phyloP scores from a whole-genome alignment of 1,284 basidiomycete species.

The Sanghuangporus baumii region DNA sequence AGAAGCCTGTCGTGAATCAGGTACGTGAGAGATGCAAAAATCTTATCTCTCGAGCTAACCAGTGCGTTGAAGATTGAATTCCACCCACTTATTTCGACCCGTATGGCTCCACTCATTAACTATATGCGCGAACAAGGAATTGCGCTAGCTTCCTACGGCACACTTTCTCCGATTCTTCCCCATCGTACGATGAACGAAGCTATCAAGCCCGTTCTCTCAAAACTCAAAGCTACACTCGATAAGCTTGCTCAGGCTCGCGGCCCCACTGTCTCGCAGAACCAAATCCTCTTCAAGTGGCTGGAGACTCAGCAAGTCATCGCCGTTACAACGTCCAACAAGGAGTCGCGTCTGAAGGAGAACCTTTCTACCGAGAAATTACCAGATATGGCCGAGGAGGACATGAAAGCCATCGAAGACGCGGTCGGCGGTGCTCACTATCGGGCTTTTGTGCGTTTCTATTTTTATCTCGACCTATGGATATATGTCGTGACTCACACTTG shows the following conservation, averaged over 20 bases:
- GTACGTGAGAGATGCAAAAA: conserved; percentile 30
- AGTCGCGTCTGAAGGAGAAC: conserved; percentile 61
- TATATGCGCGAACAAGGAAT: conserved; percentile 59
- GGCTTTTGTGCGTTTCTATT: conserved; percentile 33
- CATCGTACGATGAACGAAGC: conserved; percentile 49
- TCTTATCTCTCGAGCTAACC: neutral
- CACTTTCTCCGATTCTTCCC: conserved; percentile 54
- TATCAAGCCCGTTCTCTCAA: conserved; percentile 33
- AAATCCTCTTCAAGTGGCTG: conserved; percentile 59
- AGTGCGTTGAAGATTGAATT: conserved; percentile 60
- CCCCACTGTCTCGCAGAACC: conserved; percentile 42
- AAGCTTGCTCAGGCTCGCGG: conserved; percentile 22
- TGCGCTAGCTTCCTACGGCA: conserved; percentile 62
- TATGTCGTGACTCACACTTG: neutral
- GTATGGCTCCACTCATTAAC: conserved; percentile 47
- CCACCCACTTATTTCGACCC: conserved; percentile 73
- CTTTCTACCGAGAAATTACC: conserved; percentile 49
- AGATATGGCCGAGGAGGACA: conserved; percentile 55
- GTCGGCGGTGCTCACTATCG: conserved; percentile 58
- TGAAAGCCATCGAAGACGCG: conserved; percentile 53
- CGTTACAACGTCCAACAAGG: conserved; percentile 76
- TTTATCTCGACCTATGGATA: neutral
- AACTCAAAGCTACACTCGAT: conserved; percentile 41
- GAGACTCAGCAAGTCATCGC: conserved; percentile 51
- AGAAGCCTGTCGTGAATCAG: conserved; percentile 73